Evolutionary conservation across 345 rosid genomes (phyloP).

Genomic region (Salix exigua): DNA sequence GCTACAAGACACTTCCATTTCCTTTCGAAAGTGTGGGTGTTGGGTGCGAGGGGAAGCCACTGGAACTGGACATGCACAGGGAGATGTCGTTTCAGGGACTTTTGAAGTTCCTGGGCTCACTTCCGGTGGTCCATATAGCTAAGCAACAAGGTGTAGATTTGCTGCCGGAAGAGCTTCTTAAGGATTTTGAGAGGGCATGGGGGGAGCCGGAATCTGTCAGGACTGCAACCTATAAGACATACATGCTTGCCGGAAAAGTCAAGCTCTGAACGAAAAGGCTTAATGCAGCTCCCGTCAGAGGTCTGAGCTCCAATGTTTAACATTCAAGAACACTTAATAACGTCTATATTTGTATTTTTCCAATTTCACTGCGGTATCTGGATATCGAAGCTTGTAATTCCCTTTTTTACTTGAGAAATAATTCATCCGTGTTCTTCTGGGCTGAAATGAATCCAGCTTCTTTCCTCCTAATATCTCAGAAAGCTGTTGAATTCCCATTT

Average conservation of each 20-base stretch:
- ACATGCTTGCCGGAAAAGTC: constrained; percentile 58
- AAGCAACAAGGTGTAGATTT: constrained; percentile 58
- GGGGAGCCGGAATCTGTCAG: constrained; percentile 48
- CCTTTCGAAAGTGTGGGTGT: constrained; percentile 51
- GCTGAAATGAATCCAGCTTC: too few species aligned
- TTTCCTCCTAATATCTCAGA: too few species aligned
- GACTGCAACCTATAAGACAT: constrained; percentile 42
- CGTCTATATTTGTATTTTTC: too few species aligned
- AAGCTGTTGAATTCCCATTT: too few species aligned
- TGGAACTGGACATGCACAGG: constrained; percentile 43
- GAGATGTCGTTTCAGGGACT: constrained; percentile 48
- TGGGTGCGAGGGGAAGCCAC: constrained; percentile 54
- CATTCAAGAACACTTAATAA: too few species aligned
- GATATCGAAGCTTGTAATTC: too few species aligned
- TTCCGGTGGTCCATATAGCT: constrained; percentile 46
- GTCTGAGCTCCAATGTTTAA: too few species aligned
- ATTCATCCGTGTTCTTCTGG: too few species aligned
- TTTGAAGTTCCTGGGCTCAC: constrained; percentile 40
- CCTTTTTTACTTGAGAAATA: too few species aligned
- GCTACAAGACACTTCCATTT: constrained; percentile 54
- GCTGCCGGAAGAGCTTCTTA: constrained; percentile 41
- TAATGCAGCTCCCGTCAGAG: too few species aligned
- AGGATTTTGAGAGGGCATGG: constrained; percentile 54
- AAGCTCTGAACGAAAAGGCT: neutral
- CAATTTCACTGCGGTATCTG: too few species aligned